Evolutionary conservation across 352 stramenopile genomes (phyloP).

Genomic region (Globisporangium radiosum): DNA sequence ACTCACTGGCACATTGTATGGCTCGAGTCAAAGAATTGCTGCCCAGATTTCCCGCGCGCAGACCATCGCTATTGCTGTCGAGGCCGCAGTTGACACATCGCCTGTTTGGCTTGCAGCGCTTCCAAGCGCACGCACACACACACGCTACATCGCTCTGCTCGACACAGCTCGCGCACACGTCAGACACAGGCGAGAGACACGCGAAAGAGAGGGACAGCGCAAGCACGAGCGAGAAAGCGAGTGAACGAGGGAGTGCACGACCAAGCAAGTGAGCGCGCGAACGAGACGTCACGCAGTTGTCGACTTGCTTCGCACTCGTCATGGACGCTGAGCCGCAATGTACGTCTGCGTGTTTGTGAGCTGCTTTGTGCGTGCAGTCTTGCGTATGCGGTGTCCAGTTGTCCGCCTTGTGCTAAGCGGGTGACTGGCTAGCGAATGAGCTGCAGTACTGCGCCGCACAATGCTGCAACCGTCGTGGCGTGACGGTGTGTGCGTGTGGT

Average conservation of each 20-base stretch:
- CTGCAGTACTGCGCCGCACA: no score
- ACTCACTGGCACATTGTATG: background rate
- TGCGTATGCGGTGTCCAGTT: no score
- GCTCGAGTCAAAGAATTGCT: background rate
- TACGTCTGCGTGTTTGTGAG: background rate
- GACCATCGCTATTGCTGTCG: no score
- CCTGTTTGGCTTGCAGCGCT: background rate
- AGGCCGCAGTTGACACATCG: background rate
- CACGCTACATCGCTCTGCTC: background rate
- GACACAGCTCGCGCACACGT: background rate
- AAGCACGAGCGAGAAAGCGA: background rate
- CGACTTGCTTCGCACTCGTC: background rate
- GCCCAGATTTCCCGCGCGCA: background rate
- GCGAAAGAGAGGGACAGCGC: background rate
- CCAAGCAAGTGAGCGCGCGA: no score
- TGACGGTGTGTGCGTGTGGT: no score
- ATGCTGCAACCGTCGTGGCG: no score
- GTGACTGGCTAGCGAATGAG: background rate
- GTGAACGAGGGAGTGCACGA: no score
- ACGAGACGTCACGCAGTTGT: background rate
- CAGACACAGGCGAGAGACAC: background rate
- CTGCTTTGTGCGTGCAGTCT: no score
- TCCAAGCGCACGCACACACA: background rate
- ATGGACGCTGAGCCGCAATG: conserved; percentile 2
- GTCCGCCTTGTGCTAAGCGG: no score